Percentiles rank a stretch among this genome's conserved stretches.
Evolutionary conservation across 805 yeast species (phyloP).

Genomic region (Brettanomyces naardenensis): DNA sequence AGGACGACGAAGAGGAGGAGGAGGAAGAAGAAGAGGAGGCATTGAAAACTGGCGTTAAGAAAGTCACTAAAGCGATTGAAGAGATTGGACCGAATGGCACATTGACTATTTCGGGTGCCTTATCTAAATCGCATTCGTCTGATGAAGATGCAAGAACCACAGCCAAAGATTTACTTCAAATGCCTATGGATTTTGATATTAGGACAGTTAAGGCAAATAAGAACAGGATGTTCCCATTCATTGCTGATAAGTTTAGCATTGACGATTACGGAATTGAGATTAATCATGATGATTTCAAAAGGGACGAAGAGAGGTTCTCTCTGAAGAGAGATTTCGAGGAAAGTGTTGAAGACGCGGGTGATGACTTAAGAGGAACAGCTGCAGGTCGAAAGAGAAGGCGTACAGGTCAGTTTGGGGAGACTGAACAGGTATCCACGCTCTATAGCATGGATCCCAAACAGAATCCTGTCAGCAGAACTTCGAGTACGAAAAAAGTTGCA

Average conservation of each 20-base stretch:
- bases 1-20: slow-evolving; percentile 25
- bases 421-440: slow-evolving; percentile 8
- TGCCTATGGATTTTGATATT: slow-evolving; percentile 51
- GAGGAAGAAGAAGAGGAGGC: slow-evolving; percentile 9
- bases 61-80: slow-evolving; percentile 13
- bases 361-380: slow-evolving; percentile 17
- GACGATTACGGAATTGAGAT: slow-evolving; percentile 89
- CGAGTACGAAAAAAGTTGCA: slow-evolving; percentile 21
- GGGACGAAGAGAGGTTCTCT: slow-evolving; percentile 33
- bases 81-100: slow-evolving; percentile 2
- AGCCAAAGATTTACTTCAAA: slow-evolving; percentile 32
- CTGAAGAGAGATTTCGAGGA: slow-evolving; percentile 21
- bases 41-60: slow-evolving; percentile 8
- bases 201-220: slow-evolving; percentile 35
- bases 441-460: slow-evolving; percentile 18
- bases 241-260: slow-evolving; percentile 45
- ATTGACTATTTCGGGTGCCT: not conserved
- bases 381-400: slow-evolving; percentile 17
- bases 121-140: not conserved
- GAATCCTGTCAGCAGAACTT: slow-evolving; percentile 16
- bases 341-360: slow-evolving; percentile 14
- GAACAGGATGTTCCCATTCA: slow-evolving; percentile 71
- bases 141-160: slow-evolving; percentile 17
- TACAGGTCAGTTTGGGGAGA: not conserved
- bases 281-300: slow-evolving; percentile 53